These are phyloP conservation scores for Pseudogymnoascus sp. DNA, from an alignment of 2,329 filamentous ascomycete genomes.

Conservation along the genomic window DNA sequence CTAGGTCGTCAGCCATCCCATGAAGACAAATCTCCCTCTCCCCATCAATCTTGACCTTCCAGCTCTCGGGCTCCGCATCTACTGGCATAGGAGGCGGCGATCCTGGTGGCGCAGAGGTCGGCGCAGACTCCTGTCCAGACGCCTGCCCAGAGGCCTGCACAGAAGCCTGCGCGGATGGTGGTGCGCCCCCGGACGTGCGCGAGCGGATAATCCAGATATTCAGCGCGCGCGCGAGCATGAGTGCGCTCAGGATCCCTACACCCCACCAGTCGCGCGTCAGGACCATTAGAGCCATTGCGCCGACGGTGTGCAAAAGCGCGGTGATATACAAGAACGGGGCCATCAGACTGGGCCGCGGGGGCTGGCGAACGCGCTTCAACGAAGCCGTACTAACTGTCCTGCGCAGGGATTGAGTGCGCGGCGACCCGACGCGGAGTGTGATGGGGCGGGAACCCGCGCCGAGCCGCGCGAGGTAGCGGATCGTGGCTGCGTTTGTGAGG, in stretches of 20 bases:
- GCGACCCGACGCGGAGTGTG: slow-evolving; percentile 46
- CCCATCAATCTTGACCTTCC: slow-evolving; percentile 42
- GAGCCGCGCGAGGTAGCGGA: slow-evolving; percentile 47
- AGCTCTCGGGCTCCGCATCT: neutral
- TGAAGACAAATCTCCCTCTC: slow-evolving; percentile 46
- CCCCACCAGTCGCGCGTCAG: slow-evolving; percentile 47
- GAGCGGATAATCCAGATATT: slow-evolving; percentile 52
- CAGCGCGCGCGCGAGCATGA: slow-evolving; percentile 47
- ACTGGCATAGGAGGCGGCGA: neutral
- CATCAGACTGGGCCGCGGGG: slow-evolving; percentile 26
- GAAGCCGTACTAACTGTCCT: neutral
- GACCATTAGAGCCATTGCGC: slow-evolving; percentile 38
- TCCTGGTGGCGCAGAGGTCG: neutral
- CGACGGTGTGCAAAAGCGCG: slow-evolving; percentile 40
- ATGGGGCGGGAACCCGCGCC: slow-evolving; percentile 43
- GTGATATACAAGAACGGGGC: slow-evolving; percentile 44
- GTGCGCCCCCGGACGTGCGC: slow-evolving; percentile 30
- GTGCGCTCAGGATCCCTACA: slow-evolving; percentile 38
- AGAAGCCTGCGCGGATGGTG: neutral
- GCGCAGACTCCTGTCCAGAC: neutral
- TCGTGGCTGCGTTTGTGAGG: slow-evolving; percentile 45
- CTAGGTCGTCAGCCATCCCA: slow-evolving; percentile 48
- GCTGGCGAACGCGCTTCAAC: neutral
- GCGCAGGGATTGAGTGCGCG: slow-evolving; percentile 14
- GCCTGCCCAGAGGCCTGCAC: no score